These are phyloP conservation scores for Cyphellophora europaea DNA, from an alignment of 2,329 filamentous ascomycete species.

Conservation along the genomic window DNA sequence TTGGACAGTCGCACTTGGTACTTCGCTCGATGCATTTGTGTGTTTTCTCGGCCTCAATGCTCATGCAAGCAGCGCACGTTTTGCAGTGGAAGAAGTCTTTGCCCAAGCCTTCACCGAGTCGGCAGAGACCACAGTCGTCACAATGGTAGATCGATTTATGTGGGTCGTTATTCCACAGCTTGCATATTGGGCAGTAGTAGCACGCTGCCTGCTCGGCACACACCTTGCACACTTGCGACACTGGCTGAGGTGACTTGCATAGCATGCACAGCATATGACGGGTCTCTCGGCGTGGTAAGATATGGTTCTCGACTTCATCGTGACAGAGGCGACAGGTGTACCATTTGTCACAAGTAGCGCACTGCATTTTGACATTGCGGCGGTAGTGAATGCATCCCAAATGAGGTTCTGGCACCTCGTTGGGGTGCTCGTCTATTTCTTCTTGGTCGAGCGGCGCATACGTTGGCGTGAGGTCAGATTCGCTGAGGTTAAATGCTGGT, in stretches of 20 bases:
- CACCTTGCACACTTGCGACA: conserved; percentile 64
- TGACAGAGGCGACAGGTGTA: conserved; percentile 94
- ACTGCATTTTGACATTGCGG: conserved; percentile 92
- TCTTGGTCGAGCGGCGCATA: conserved; percentile 43
- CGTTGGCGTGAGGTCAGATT: conserved; percentile 56
- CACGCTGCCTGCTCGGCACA: conserved; percentile 72
- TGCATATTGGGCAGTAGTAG: conserved; percentile 92
- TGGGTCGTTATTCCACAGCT: conserved; percentile 90
- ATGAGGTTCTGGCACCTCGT: conserved; percentile 40
- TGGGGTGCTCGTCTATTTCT: conserved; percentile 23
- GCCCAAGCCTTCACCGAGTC: conserved; percentile 79
- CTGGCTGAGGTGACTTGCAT: conserved; percentile 75
- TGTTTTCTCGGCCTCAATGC: conserved; percentile 71
- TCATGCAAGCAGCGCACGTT: conserved; percentile 90
- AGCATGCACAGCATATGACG: conserved; percentile 97
- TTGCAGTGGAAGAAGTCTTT: conserved; percentile 99
- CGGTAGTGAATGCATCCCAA: conserved; percentile 89
- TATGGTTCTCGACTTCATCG: conserved; percentile 70
- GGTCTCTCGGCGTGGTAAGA: conserved; percentile 70
- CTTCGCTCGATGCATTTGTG: conserved; percentile 93
- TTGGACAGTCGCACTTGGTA: conserved; percentile 91
- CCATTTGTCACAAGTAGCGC: conserved; percentile 80
- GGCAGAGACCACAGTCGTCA: conserved; percentile 88
- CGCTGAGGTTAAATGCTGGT: conserved; percentile 29
- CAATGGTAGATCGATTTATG: conserved; percentile 94